Evolutionary conservation across 1,284 basidiomycete species (phyloP).

Genomic region (Acaromyces ingoldii): DNA sequence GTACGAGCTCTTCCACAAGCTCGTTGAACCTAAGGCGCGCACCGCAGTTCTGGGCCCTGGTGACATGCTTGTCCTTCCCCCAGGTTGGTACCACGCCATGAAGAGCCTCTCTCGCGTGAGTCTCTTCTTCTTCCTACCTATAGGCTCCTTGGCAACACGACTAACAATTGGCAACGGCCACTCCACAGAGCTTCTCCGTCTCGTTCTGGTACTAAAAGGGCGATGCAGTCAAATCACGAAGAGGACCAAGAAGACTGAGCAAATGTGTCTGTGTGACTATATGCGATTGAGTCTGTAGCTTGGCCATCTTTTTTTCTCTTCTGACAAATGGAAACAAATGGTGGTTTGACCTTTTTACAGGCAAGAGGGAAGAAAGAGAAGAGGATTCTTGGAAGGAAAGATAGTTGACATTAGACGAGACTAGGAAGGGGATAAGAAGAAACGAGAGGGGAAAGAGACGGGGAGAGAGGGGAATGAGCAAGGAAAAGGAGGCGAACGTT

Average conservation of each 20-base stretch:
- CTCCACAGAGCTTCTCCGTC: slow-evolving; percentile 11
- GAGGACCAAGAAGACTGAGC: not conserved
- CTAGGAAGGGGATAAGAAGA: no score
- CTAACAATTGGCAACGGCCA: not conserved
- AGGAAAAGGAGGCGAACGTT: no score
- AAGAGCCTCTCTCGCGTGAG: slow-evolving; percentile 16
- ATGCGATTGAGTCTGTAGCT: no score
- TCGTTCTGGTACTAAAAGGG: slow-evolving; percentile 9
- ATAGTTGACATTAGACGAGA: no score
- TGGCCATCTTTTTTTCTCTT: not conserved
- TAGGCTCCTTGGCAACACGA: not conserved
- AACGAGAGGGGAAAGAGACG: no score
- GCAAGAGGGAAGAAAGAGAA: not conserved
- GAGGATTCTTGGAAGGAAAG: no score
- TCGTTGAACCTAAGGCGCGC: slow-evolving; percentile 12
- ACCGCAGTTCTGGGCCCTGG: slow-evolving; percentile 24
- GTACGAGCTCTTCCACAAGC: slow-evolving; percentile 8
- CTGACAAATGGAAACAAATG: not conserved
- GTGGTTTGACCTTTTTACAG: not conserved
- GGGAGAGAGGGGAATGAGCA: no score
- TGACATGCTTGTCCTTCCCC: slow-evolving; percentile 35
- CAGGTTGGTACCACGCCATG: slow-evolving; percentile 38
- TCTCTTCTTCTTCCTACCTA: not conserved
- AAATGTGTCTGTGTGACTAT: no score
- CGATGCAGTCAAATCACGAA: not conserved